These are phyloP conservation scores for Neurospora africana DNA, from an alignment of 495 filamentous ascomycete species.

Conservation along the genomic window DNA sequence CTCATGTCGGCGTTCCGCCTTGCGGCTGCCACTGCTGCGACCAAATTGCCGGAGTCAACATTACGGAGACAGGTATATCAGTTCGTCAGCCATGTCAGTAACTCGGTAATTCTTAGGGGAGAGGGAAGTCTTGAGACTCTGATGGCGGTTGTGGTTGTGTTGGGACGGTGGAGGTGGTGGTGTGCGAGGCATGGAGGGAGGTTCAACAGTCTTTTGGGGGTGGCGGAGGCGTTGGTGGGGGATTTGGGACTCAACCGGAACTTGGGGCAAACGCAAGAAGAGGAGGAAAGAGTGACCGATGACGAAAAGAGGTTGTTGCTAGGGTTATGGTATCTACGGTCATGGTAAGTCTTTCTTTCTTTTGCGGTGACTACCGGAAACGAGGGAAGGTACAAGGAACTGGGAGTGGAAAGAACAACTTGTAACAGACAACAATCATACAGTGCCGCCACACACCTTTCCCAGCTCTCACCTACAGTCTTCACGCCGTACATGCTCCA, in stretches of 20 bases:
- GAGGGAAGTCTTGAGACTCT: neutral
- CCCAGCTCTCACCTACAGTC: neutral
- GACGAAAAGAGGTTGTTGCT: neutral
- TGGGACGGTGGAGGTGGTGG: neutral
- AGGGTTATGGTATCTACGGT: neutral
- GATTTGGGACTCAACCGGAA: neutral
- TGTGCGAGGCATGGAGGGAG: neutral
- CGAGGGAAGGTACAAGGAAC: no score
- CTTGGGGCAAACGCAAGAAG: neutral
- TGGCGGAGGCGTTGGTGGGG: neutral
- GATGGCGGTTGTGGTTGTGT: neutral
- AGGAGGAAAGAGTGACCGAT: neutral
- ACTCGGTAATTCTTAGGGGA: neutral
- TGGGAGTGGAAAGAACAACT: no score
- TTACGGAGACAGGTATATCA: neutral
- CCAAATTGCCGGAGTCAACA: neutral
- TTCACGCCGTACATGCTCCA: neutral
- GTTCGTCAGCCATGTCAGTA: neutral
- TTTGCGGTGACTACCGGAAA: neutral
- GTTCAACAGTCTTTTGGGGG: neutral
- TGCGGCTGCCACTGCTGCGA: neutral
- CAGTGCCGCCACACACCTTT: neutral
- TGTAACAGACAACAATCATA: neutral
- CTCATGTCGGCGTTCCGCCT: neutral
- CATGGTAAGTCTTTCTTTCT: neutral